Evolutionary conservation across 1,284 basidiomycete species (phyloP).

Genomic region (Sporisorium scitamineum): DNA sequence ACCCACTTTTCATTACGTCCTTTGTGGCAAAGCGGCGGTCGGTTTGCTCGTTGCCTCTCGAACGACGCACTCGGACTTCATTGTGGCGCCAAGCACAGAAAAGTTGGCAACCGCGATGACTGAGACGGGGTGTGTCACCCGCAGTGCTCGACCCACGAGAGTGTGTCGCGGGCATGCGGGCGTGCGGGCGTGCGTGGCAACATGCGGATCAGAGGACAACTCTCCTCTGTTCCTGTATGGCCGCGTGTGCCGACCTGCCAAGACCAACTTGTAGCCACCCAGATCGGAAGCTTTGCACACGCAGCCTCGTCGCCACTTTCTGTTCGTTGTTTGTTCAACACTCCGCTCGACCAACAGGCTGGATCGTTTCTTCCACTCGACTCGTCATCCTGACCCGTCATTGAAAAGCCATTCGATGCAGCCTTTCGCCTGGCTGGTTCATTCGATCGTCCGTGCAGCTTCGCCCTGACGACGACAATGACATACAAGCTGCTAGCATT

Average conservation of each 20-base stretch:
- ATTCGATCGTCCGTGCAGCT: background rate
- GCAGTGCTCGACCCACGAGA: too few species aligned
- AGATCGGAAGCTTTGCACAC: too few species aligned
- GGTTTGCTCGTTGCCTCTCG: background rate
- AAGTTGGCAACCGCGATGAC: too few species aligned
- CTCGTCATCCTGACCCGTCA: background rate
- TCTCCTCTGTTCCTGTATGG: too few species aligned
- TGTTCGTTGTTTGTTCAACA: background rate
- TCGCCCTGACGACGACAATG: constrained; percentile 2
- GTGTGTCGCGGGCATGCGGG: too few species aligned
- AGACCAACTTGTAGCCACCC: background rate
- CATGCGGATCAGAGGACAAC: too few species aligned
- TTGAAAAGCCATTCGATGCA: background rate
- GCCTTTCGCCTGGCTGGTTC: background rate
- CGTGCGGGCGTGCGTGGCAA: too few species aligned
- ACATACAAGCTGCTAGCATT: background rate
- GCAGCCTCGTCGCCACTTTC: background rate
- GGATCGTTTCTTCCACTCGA: background rate
- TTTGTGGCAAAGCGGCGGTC: background rate
- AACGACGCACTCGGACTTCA: background rate
- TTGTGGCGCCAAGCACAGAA: background rate
- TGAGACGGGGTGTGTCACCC: too few species aligned
- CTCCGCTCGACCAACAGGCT: background rate
- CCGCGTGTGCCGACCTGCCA: too few species aligned
- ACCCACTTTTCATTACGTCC: background rate